These are phyloP conservation scores for Pseudodiploospora longispora DNA, from an alignment of 2,329 filamentous ascomycete species.

Conservation along the genomic window DNA sequence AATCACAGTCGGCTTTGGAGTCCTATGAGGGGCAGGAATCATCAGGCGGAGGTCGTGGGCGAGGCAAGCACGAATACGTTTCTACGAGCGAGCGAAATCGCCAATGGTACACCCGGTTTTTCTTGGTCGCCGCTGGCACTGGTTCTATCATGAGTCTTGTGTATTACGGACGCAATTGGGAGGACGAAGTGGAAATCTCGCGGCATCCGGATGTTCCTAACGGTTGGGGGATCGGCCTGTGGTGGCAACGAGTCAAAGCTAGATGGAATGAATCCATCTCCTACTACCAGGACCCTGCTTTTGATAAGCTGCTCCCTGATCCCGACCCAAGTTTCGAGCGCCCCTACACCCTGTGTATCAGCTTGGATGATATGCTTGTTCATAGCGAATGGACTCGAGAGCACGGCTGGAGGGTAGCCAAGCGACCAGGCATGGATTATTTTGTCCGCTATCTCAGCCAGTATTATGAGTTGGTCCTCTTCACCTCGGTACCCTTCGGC, in stretches of 20 bases:
- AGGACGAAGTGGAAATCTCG: slow-evolving; percentile 65
- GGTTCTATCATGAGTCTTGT: slow-evolving; percentile 50
- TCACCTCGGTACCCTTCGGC: slow-evolving; percentile 78
- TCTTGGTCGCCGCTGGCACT: slow-evolving; percentile 55
- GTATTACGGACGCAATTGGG: slow-evolving; percentile 86
- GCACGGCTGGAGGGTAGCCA: slow-evolving; percentile 91
- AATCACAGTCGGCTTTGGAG: slow-evolving; percentile 22
- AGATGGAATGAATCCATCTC: slow-evolving; percentile 68
- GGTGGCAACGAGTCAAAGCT: slow-evolving; percentile 74
- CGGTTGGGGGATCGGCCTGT: slow-evolving; percentile 66
- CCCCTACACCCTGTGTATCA: slow-evolving; percentile 87
- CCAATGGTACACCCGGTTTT: slow-evolving; percentile 65
- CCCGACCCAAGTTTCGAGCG: slow-evolving; percentile 70
- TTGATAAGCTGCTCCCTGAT: slow-evolving; percentile 84
- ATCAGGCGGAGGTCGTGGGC: slow-evolving; percentile 20
- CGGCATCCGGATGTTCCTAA: slow-evolving; percentile 65
- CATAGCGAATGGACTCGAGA: slow-evolving; percentile 93
- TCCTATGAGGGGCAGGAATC: slow-evolving; percentile 30
- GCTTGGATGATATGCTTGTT: slow-evolving; percentile 85
- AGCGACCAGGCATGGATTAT: slow-evolving; percentile 92
- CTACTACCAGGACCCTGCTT: slow-evolving; percentile 95
- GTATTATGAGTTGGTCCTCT: slow-evolving; percentile 96
- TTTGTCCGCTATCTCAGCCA: slow-evolving; percentile 94
- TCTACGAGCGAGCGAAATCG: slow-evolving; percentile 84
- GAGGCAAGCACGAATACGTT: slow-evolving; percentile 67